Conservation (phyloP, 352 stramenopile species). For the Phytophthora pluvialis region DNA sequence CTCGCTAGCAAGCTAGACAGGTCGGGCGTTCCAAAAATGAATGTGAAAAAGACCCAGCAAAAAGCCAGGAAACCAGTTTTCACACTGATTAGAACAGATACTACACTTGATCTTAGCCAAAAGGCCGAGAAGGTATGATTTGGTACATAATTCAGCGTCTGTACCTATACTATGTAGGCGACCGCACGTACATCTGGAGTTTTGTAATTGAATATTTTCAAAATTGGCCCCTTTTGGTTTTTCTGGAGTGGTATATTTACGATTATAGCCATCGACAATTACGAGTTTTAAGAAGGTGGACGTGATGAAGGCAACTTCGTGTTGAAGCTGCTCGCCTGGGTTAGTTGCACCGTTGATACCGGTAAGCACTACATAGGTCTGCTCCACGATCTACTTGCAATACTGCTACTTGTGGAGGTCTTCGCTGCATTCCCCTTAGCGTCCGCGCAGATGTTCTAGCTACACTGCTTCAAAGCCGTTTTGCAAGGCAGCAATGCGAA, state of each 20-base stretch:
- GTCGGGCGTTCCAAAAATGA: conserved; percentile 67
- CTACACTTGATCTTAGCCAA: conserved; percentile 50
- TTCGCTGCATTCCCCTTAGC: no score
- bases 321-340: neutral
- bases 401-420: no score
- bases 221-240: neutral
- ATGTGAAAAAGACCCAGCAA: conserved; percentile 83
- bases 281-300: neutral
- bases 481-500: no score
- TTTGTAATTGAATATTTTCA: neutral
- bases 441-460: no score
- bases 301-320: neutral
- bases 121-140: conserved; percentile 87
- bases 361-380: neutral
- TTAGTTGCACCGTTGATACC: no score
- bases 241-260: neutral
- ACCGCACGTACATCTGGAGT: neutral
- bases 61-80: conserved; percentile 85
- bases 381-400: no score
- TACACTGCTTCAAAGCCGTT: no score
- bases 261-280: neutral
- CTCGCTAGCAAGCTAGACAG: conserved; percentile 17
- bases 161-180: no score
- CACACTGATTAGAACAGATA: conserved; percentile 95
- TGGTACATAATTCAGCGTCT: neutral